Conservation (phyloP, 192 early-diverging fungal genomes). For the Dissophora ornata region DNA sequence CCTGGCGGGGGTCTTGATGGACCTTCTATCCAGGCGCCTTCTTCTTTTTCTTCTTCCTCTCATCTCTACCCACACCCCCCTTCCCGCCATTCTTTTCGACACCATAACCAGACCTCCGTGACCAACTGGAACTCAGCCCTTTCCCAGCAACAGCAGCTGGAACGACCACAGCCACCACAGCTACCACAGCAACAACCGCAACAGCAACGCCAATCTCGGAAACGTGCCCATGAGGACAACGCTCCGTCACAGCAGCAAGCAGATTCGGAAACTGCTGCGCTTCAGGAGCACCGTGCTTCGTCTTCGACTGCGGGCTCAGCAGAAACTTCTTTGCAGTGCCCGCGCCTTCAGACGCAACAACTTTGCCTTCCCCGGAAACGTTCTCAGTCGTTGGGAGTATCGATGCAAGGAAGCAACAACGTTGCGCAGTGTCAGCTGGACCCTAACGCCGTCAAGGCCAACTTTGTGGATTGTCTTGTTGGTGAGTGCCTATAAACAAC, state of each 20-base stretch:
- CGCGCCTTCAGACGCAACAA: slow-evolving; percentile 34
- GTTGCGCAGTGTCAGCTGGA: slow-evolving; percentile 14
- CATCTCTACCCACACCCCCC: slow-evolving; percentile 5
- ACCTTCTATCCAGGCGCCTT: slow-evolving; percentile 20
- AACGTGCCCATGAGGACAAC: slow-evolving; percentile 2
- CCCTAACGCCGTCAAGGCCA: slow-evolving; percentile 30
- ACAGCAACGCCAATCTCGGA: slow-evolving; percentile 5
- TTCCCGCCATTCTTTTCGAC: slow-evolving; percentile 17
- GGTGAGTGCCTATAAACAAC: slow-evolving; percentile 25
- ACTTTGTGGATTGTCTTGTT: slow-evolving; percentile 54
- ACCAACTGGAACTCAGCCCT: background rate
- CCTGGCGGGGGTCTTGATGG: slow-evolving; percentile 34
- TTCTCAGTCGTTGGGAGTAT: slow-evolving; percentile 7
- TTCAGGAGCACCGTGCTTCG: background rate
- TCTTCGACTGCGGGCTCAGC: background rate
- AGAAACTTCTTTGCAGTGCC: slow-evolving; percentile 16
- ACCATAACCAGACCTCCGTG: background rate
- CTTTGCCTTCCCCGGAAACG: slow-evolving; percentile 34
- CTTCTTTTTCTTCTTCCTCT: slow-evolving; percentile 29
- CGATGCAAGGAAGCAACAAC: background rate
- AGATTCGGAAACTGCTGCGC: background rate
- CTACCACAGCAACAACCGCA: slow-evolving; percentile 15
- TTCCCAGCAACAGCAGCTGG: slow-evolving; percentile 7
- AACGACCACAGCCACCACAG: slow-evolving; percentile 13
- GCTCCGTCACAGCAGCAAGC: no score